Evolutionary conservation across 202 grass and related monocot species (phyloP).

Genomic region (Elaeis oleifera): DNA sequence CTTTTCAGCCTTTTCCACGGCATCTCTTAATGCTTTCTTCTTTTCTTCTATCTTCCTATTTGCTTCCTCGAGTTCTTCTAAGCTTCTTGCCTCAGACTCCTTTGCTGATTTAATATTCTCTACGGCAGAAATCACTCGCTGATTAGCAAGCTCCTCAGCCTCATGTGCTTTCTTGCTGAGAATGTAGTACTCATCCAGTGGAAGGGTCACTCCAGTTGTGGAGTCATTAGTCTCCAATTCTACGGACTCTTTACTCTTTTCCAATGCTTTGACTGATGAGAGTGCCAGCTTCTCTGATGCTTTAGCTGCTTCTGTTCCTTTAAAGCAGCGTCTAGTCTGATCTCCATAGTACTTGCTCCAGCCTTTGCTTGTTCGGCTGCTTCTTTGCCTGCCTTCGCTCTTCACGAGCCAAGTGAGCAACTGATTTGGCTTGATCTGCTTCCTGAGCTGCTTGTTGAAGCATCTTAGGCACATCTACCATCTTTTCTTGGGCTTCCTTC

Average conservation of each 20-base stretch:
- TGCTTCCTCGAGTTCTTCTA: conserved; percentile 39
- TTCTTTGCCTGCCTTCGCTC: conserved; percentile 48
- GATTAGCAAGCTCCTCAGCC: conserved; percentile 49
- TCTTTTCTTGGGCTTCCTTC: conserved; percentile 22
- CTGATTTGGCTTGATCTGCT: conserved; percentile 37
- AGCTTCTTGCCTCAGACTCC: conserved; percentile 48
- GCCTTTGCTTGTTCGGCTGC: conserved; percentile 47
- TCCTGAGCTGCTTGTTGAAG: conserved; percentile 45
- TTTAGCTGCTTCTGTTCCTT: conserved; percentile 62
- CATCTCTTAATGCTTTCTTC: conserved; percentile 34
- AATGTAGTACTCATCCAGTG: conserved; percentile 52
- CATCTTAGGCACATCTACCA: conserved; percentile 28
- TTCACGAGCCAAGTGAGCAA: conserved; percentile 29
- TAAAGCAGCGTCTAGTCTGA: conserved; percentile 43
- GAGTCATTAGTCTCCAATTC: conserved; percentile 27
- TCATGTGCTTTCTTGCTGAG: conserved; percentile 53
- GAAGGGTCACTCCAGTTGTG: conserved; percentile 31
- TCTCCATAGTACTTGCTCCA: conserved; percentile 30
- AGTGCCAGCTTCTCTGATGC: conserved; percentile 51
- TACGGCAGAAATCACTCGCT: conserved; percentile 45
- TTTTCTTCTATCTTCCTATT: conserved; percentile 41
- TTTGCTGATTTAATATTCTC: conserved; percentile 65
- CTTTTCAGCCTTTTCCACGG: conserved; percentile 43
- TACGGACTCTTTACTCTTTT: conserved; percentile 30
- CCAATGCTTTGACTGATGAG: conserved; percentile 46